phyloP scores from a whole-genome alignment of 129 eudicot species.

The Sambucus nigra region DNA sequence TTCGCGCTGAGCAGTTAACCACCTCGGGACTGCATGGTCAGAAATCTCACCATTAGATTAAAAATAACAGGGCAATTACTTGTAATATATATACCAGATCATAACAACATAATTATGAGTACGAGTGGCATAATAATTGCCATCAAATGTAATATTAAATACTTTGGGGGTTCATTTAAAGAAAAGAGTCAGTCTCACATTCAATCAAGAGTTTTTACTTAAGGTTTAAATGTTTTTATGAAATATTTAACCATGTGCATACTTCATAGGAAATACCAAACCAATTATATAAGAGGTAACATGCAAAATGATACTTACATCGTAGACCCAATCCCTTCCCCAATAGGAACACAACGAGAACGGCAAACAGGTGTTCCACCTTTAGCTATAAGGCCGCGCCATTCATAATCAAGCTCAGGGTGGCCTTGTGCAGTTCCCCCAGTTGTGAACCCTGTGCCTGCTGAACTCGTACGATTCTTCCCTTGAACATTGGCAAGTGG shows the following conservation, averaged over 20 bases:
- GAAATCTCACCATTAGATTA: slow-evolving; percentile 2
- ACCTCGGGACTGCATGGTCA: slow-evolving; percentile 67
- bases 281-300: neutral
- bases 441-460: slow-evolving; percentile 21
- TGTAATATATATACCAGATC: too few relatives aligned
- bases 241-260: too few relatives aligned
- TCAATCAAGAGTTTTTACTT: too few relatives aligned
- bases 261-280: neutral
- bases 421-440: slow-evolving; percentile 30
- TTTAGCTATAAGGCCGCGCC: slow-evolving; percentile 91
- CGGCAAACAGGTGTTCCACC: slow-evolving; percentile 84
- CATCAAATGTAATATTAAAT: too few relatives aligned
- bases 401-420: slow-evolving; percentile 42
- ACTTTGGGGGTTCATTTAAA: neutral
- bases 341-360: slow-evolving; percentile 91
- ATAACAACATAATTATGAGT: neutral
- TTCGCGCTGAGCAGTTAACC: slow-evolving; percentile 83
- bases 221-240: too few relatives aligned
- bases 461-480: slow-evolving; percentile 14
- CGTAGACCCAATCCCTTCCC: slow-evolving; percentile 52
- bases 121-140: neutral
- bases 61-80: too few relatives aligned
- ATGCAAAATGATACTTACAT: slow-evolving; percentile 45
- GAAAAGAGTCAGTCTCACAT: neutral
- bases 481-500: slow-evolving; percentile 5